phyloP scores from a whole-genome alignment of 805 yeast species.

The Yamadazyma endophytica region DNA sequence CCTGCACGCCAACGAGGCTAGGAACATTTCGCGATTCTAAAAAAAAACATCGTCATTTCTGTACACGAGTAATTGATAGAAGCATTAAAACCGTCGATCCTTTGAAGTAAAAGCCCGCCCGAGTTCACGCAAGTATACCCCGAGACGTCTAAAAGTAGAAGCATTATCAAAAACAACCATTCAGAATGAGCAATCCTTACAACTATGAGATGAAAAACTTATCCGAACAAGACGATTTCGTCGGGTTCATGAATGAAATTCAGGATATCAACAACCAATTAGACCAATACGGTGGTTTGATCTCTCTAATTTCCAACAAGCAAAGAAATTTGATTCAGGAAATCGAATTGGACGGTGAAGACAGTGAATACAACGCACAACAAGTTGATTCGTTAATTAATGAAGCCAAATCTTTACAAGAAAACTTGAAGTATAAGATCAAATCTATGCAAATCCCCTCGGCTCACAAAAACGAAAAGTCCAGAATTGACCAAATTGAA shows the following conservation, averaged over 20 bases:
- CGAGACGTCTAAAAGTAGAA: background rate
- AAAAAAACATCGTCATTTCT: slow-evolving; percentile 5
- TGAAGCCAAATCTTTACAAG: slow-evolving; percentile 77
- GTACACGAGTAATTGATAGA: slow-evolving; percentile 2
- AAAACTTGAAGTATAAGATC: slow-evolving; percentile 68
- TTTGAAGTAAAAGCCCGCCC: too few relatives aligned
- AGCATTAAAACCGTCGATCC: too few relatives aligned
- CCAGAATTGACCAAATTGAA: slow-evolving; percentile 88
- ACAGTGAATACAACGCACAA: slow-evolving; percentile 56
- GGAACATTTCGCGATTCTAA: slow-evolving; percentile 4
- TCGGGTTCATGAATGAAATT: slow-evolving; percentile 41
- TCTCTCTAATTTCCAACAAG: slow-evolving; percentile 35
- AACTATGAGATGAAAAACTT: slow-evolving; percentile 25
- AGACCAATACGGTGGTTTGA: slow-evolving; percentile 37
- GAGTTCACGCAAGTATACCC: too few relatives aligned
- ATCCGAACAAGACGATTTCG: slow-evolving; percentile 37
- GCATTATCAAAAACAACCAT: slow-evolving; percentile 1
- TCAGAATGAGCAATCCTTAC: slow-evolving; percentile 34
- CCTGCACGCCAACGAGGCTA: too few relatives aligned
- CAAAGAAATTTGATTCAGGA: slow-evolving; percentile 40
- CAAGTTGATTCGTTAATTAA: slow-evolving; percentile 74
- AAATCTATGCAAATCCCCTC: slow-evolving; percentile 71
- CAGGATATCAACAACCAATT: slow-evolving; percentile 41
- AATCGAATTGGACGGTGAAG: slow-evolving; percentile 35
- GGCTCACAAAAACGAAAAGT: slow-evolving; percentile 54